These are phyloP conservation scores for Xylaria sp. DNA, from an alignment of 2,329 filamentous ascomycete genomes.

Conservation along the genomic window DNA sequence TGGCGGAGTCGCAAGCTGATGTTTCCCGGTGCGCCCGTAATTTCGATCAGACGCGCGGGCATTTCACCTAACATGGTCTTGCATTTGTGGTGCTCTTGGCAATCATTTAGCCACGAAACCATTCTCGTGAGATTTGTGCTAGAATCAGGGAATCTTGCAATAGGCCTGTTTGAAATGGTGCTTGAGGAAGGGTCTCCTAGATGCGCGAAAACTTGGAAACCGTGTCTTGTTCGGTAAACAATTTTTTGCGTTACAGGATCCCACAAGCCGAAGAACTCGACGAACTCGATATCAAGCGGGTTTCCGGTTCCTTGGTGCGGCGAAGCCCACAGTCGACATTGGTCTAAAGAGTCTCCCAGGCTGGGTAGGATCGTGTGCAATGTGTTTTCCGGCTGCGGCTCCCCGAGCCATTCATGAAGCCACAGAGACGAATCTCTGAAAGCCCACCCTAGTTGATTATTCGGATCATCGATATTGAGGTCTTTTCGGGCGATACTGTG, in stretches of 20 bases:
- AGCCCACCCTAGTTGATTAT: not conserved
- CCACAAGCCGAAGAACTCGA: not conserved
- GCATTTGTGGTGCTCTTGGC: not conserved
- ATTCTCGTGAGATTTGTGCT: not conserved
- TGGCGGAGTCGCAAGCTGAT: not conserved
- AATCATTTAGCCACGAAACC: not conserved
- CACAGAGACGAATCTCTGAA: conserved; percentile 1
- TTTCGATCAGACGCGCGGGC: not conserved
- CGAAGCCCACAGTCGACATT: conserved; percentile 2
- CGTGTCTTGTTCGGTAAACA: not conserved
- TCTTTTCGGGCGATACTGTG: not conserved
- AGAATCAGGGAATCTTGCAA: not conserved
- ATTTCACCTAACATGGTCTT: not conserved
- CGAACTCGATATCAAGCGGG: conserved; percentile 1
- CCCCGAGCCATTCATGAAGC: not conserved
- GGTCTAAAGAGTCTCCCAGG: not conserved
- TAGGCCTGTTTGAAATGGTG: not conserved
- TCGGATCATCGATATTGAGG: not conserved
- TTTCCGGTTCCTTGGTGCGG: not conserved
- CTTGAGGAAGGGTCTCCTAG: not conserved
- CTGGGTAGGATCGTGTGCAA: not conserved
- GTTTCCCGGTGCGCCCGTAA: not conserved
- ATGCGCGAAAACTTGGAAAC: not conserved
- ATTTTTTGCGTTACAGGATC: not conserved
- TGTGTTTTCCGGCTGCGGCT: conserved; percentile 1